Evolutionary conservation across 1,284 basidiomycete genomes (phyloP), one percentile per base, ranked within the genome.

Genomic region (Melampsora larici-populina): DNA sequence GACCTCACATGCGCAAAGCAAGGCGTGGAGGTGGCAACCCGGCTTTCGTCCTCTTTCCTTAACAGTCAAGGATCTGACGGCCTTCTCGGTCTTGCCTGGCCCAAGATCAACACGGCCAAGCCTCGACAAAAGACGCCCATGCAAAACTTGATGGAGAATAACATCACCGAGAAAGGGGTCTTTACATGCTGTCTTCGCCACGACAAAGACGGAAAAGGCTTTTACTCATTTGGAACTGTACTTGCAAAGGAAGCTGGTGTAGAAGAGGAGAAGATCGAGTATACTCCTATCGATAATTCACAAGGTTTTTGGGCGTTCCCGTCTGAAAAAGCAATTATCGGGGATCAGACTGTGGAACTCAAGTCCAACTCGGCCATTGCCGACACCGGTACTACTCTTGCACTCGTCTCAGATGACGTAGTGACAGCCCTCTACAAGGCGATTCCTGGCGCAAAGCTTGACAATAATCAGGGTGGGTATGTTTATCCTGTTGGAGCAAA

Each of bases 381-480:
- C 58, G 85, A 86, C 80, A 86, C 85, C n/a, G 85, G 85, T 58
- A 86, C 85, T 29, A 85, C 84, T 1, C 83, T 86, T 74, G 81
- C 84, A 15, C 81, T 85, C 24, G 78, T 83, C 24, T 84, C 84
- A 75, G 82, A 84, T 68, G 76, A 75, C 13, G 82, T 83, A 55
- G 80, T 84, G 0, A 80, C 82, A 36, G 79, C 79, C 18, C 81
- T 85, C 77, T 86, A 86, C 70, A 79, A 81, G 80, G 67, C 55
- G 79, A 80, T 77, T 29, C 78, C 82, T 36, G 85, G 85, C 36
- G 84, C 85, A 13, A 79, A 62, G 46, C 82, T 83, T 71, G 84
- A 84, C 80, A 80, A 84, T 75, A 48, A 81, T 55, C 82, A 83
- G 49, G 85, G 85, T 64, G 85, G 85, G 9, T 86, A 82, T 81